Base-by-base conservation (phyloP, 306 rosid species). In the Fragaria vesca region DNA sequence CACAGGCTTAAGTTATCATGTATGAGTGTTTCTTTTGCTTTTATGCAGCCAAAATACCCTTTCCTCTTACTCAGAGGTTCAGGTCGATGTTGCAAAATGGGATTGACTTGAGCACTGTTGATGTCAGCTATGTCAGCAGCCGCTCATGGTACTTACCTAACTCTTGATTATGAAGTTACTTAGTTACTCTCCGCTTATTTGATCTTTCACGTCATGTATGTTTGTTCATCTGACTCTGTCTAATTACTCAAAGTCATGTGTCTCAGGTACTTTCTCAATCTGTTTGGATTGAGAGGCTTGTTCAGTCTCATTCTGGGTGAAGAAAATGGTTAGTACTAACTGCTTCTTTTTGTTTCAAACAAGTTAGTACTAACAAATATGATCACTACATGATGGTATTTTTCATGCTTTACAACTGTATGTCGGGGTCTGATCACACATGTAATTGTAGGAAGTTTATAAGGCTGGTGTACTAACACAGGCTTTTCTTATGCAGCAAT, bases 91-190 rank as follows among this genome's bases (percentile, higher is more conserved):
- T 93, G 72, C 99, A 96, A 76, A 96, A 93, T 87, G 99, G 99
- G 74, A 96, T 96, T 81, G 99, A 96, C 89, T 89, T 96, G 83
- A 96, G 99, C 87, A 91, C 99, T 71, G 99, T 96, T 73, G 97
- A 96, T 85, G 99, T 96, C 83, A 96, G 99, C 90, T 96, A 96
- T 73, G 99, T 96, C 89, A 96, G 98, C 82, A 93, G 99, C 80
- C 99, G 99, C 70, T 96, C 99, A 55, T 96, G 98, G 99, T 95
- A 89, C 75, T 47, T 73, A 66, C 77, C 24, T 54, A 76, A 74
- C 76, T 84, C 79, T 62, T 71, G 43, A 40, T 67, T 61, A 11
- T 6, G 61, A 11, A 20, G 13, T 78, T 67, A 75, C 18, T 45
- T 45, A 40, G 58, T 42, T 69, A 43, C 12, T 65, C 24, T 48